Evolutionary conservation across 2,329 filamentous ascomycete species (phyloP).

Genomic region (Ceratocystis variospora): DNA sequence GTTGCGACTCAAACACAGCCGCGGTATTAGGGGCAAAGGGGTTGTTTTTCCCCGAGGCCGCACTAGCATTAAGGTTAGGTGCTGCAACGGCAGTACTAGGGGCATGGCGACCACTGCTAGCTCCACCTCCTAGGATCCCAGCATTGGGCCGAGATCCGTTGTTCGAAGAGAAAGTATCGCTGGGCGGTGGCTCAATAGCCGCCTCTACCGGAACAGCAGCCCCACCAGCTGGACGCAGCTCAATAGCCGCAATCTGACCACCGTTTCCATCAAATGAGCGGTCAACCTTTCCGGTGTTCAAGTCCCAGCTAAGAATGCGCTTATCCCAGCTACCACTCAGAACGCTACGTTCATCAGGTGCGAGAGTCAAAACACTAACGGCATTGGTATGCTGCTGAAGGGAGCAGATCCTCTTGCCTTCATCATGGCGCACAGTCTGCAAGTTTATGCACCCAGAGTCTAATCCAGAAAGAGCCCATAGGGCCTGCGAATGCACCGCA

Average conservation of each 20-base stretch:
- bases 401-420: constrained; percentile 75
- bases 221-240: constrained; percentile 65
- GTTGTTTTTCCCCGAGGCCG: constrained; percentile 3
- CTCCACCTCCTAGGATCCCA: constrained; percentile 24
- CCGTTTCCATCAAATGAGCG: constrained; percentile 64
- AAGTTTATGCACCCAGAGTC: constrained; percentile 88
- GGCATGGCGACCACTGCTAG: constrained; percentile 21
- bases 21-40: constrained; percentile 15
- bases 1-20: constrained; percentile 35
- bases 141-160: constrained; percentile 25
- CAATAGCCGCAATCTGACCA: constrained; percentile 76
- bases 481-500: constrained; percentile 73
- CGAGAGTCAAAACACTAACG: constrained; percentile 72
- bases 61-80: background rate
- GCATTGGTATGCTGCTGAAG: constrained; percentile 78
- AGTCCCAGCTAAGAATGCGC: constrained; percentile 82
- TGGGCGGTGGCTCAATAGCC: constrained; percentile 24
- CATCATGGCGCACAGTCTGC: constrained; percentile 84
- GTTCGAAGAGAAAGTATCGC: constrained; percentile 64
- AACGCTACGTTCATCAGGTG: constrained; percentile 73
- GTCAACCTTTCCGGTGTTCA: constrained; percentile 68
- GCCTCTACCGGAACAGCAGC: constrained; percentile 63
- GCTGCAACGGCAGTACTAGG: constrained; percentile 25
- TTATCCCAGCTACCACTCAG: constrained; percentile 96
- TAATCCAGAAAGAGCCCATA: constrained; percentile 83